Base-by-base conservation (phyloP, 2,329 filamentous ascomycete species). In the Hymenoscyphus occultus region DNA sequence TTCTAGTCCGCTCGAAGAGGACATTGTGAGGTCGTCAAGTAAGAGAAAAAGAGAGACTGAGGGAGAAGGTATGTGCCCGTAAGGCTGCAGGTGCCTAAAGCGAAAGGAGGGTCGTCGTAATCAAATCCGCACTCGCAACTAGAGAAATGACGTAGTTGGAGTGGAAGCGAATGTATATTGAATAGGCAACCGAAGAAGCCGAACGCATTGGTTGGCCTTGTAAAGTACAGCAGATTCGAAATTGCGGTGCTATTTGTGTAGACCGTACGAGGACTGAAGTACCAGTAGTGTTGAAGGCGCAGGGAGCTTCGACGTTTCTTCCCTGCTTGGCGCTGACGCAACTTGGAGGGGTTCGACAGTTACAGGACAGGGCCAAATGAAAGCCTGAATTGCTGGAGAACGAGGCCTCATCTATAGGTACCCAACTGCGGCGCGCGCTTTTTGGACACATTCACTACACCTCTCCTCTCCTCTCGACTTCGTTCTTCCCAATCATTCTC, bases 321-420 rank as follows among this genome's bases (percentile, higher is more conserved):
- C n/a, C 16, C 45, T 56, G n/a, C 54, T 56, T 56, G 54, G 54
- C 54, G 54, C 54, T 56, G 54, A 56, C 54, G 54, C 32, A 56
- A 56, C 28, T 56, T 56, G 54, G 54, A 22, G 54, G 54, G 54
- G 54, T 56, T 22, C 32, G 7, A 35, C n/a, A 22, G 22, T 22
- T 9, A 35, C 32, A 9, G 32, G 7, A 35, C 32, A 35, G 32
- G 32, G 32, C 32, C 32, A 35, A 32, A 35, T 32, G 54, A 35
- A 22, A 56, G 54, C 28, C 54, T 35, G 45, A 51, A 51, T 48
- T 48, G 22, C 31, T 56, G 51, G 51, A 56, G 31, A 51, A 3
- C 7, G n/a, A 19, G 19, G 19, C 45, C 45, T 51, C 32, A 35
- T 35, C 32, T 48, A 14, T 7, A 48, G 16, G 42, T n/a, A 51